Evolutionary conservation across 139 green algal species (phyloP).

Genomic region (Spirogloea muscicola): DNA sequence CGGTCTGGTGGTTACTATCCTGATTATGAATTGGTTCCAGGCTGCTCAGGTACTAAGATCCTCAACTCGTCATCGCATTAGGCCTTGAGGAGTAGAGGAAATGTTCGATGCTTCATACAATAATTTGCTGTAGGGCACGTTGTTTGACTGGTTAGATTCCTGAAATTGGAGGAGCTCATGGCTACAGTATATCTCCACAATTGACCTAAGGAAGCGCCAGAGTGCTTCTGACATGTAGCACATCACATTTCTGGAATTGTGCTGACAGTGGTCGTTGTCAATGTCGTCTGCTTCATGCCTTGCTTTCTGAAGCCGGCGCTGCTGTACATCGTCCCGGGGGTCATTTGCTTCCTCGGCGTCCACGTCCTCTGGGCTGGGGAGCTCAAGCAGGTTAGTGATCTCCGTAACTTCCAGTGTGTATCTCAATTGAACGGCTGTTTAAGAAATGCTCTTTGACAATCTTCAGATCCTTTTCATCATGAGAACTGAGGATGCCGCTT

Average conservation of each 20-base stretch:
- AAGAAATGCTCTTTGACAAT: too few species aligned
- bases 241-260: background rate
- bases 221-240: background rate
- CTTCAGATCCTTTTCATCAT: too few species aligned
- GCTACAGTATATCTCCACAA: background rate
- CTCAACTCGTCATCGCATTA: too few species aligned
- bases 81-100: too few species aligned
- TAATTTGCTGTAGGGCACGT: too few species aligned
- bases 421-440: too few species aligned
- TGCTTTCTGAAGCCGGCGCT: constrained; percentile 69
- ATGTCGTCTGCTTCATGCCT: background rate
- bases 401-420: too few species aligned
- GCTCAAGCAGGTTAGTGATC: constrained; percentile 40
- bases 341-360: constrained; percentile 65
- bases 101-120: too few species aligned
- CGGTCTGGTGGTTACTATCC: constrained; percentile 82
- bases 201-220: background rate
- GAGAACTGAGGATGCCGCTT: too few species aligned
- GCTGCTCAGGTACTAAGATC: constrained; percentile 67
- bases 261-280: background rate
- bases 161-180: background rate
- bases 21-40: constrained; percentile 97
- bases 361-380: constrained; percentile 65
- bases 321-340: constrained; percentile 93
- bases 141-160: background rate